These are phyloP conservation scores for Aspergillus nomiae DNA, from an alignment of 2,329 filamentous ascomycete species.

Conservation along the genomic window DNA sequence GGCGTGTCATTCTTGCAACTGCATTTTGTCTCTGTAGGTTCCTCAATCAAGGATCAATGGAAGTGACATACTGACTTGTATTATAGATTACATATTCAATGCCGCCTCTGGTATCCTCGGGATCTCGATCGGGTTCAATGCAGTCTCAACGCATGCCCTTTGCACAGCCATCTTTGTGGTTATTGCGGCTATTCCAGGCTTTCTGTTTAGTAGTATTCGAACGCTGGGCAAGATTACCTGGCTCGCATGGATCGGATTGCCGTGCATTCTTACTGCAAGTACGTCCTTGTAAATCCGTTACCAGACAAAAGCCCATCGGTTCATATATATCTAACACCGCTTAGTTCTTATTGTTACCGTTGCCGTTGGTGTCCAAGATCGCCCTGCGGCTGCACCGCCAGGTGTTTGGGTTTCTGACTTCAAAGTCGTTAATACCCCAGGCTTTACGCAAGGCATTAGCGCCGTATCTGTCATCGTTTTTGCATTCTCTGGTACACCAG, in stretches of 20 bases:
- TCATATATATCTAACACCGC: not conserved
- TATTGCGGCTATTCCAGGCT: slow-evolving; percentile 23
- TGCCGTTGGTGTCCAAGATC: slow-evolving; percentile 35
- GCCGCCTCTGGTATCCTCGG: slow-evolving; percentile 46
- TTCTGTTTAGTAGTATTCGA: slow-evolving; percentile 32
- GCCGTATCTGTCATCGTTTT: slow-evolving; percentile 27
- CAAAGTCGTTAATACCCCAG: slow-evolving; percentile 20
- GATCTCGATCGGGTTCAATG: slow-evolving; percentile 43
- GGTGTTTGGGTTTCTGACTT: slow-evolving; percentile 31
- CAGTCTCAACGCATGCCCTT: slow-evolving; percentile 39
- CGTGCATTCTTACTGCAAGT: slow-evolving; percentile 14
- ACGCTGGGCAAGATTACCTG: slow-evolving; percentile 35
- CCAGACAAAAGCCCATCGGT: too few relatives aligned
- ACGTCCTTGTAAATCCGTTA: not conserved
- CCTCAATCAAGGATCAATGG: too few relatives aligned
- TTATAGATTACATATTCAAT: slow-evolving; percentile 35
- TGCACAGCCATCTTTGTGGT: slow-evolving; percentile 26
- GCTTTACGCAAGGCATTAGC: slow-evolving; percentile 25
- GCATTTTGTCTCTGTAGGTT: slow-evolving; percentile 11
- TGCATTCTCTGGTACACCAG: slow-evolving; percentile 23
- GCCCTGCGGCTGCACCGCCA: slow-evolving; percentile 34
- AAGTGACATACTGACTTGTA: not conserved
- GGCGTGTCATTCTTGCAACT: not conserved
- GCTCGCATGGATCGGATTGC: slow-evolving; percentile 38
- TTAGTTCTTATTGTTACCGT: slow-evolving; percentile 29